phyloP scores from a whole-genome alignment of 352 stramenopile genomes.

The Thraustochytrium striatum region DNA sequence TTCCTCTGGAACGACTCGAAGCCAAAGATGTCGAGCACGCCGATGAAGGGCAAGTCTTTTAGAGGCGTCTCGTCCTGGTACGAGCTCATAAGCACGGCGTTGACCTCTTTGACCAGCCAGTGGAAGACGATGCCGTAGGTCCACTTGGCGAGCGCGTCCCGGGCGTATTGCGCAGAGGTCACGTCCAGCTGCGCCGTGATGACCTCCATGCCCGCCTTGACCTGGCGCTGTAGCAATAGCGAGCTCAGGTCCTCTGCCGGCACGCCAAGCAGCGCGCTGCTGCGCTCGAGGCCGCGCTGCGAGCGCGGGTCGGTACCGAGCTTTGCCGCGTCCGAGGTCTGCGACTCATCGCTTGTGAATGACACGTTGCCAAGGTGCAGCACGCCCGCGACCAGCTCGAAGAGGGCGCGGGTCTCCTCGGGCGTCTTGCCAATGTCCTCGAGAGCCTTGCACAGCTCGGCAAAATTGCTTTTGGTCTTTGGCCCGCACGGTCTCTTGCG shows the following conservation, averaged over 20 bases:
- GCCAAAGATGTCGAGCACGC: constrained; percentile 94
- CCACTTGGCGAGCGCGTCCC: constrained; percentile 81
- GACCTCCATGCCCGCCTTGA: constrained; percentile 46
- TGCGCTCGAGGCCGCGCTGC: neutral
- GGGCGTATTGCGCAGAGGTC: constrained; percentile 65
- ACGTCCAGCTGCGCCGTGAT: constrained; percentile 27
- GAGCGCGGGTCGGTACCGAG: neutral
- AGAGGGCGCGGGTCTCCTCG: neutral
- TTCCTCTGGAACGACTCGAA: constrained; percentile 94
- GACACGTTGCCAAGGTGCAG: constrained; percentile 40
- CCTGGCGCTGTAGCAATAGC: constrained; percentile 21
- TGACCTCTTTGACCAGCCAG: constrained; percentile 58
- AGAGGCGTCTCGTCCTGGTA: constrained; percentile 58
- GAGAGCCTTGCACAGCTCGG: neutral
- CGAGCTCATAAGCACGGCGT: constrained; percentile 74
- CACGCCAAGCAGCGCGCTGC: constrained; percentile 15
- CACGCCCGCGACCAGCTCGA: constrained; percentile 15
- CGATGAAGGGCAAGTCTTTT: constrained; percentile 69
- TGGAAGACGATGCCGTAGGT: constrained; percentile 47
- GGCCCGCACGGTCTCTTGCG: constrained; percentile 13
- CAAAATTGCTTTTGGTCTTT: constrained; percentile 45
- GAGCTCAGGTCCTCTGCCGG: neutral
- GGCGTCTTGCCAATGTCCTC: constrained; percentile 26
- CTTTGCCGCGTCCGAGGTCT: constrained; percentile 2
- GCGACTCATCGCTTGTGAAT: constrained; percentile 25